Base-by-base conservation (phyloP, 1,284 basidiomycete genomes). In the Malassezia furfur region DNA sequence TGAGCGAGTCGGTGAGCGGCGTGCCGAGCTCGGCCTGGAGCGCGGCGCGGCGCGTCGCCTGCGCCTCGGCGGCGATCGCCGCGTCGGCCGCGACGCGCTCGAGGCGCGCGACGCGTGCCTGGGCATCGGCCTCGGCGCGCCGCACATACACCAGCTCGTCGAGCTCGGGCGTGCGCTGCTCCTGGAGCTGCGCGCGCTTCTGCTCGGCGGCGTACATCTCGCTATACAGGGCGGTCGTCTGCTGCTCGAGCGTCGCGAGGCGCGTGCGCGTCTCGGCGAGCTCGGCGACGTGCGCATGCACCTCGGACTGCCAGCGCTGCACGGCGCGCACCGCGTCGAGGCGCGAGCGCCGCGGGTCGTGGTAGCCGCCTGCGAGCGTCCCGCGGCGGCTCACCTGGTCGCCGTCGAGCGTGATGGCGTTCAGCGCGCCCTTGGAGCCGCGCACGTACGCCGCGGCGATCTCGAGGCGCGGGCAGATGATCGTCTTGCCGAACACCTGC, bases 351-450 rank as follows among this genome's bases (percentile, higher is more conserved):
- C 87, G 83, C 21, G 90, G 80, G 75, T 98, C 93, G 75, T 96
- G 88, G 77, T 87, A 98, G 2, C 94, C 94, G 64, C 94, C 94
- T 0, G 91, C 94, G 37, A 98, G 77, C 0, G 91, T 85, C 65
- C 94, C 94, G 74, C 93, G 96, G 52, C 91, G 84, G 75, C 98
- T 93, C 39, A 94, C 91, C 70, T 91, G 91, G 79, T 99, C 94
- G 51, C 94, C 94, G 63, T 96, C 91, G 39, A 96, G 81, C 4
- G 94, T 98, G 76, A 98, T 96, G 9, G 90, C 91, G 76, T 94
- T 96, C 71, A 98, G 85, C 5, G 85, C 85, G 17, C 39, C 43
- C 8, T 37, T 45, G 72, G 96, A 90, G 66, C 85, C 87, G 70
- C 93, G 87, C 46, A 93, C 90, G 75, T 96, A 98, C 6, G 88